Base-by-base conservation (phyloP, 1,284 basidiomycete genomes). In the Irpex lacteus region DNA sequence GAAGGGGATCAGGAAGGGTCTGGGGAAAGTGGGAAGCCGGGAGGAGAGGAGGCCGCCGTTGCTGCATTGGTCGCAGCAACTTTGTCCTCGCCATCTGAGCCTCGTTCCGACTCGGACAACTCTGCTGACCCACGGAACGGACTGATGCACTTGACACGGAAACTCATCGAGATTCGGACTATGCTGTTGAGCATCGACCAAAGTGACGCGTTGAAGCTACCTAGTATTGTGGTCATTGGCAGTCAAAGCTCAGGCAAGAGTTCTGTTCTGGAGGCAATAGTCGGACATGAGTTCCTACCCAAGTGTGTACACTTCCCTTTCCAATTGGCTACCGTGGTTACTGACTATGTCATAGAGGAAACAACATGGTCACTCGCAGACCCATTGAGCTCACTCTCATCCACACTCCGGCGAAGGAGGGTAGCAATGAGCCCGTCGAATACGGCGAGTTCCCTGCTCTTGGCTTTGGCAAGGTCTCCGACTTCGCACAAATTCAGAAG, bases 311-410 rank as follows among this genome's bases (percentile, higher is more conserved):
- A 11, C 21, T 21, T 65, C 44, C 56, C 7, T 44, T 1, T 65
- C 44, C 50, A 1, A 6, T 68, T 69, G 56, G 6, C 60, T 62
- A 55, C 44, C 68, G 37, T 66, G 21, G 57, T 5, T n/a, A 32
- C 60, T 63, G 9, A 63, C 50, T 57, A 32, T 49, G 26, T 7
- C 52, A 15, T 72, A 98, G 95, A 80, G 97, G 97, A 64, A 92
- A 96, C 77, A 99, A 99, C 77, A 99, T 99, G 98, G 98, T 99
- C 55, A 99, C 97, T 0, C 92, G 97, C 2, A 90, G 97, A 58
- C 98, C 97, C 0, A 98, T 99, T 71, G 97, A 99, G 75, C 86
- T 99, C 63, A 99, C 97, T 0, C 89, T 99, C 59, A 91, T 99
- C 65, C 94, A 99, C 74, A 98, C 94, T 0, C 92, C 94, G 13